A percentile compares a stretch with the other conserved stretches of the same genome.
These are phyloP conservation scores for Aspergillus sparsus DNA, from an alignment of 495 filamentous ascomycete genomes.

Conservation along the genomic window DNA sequence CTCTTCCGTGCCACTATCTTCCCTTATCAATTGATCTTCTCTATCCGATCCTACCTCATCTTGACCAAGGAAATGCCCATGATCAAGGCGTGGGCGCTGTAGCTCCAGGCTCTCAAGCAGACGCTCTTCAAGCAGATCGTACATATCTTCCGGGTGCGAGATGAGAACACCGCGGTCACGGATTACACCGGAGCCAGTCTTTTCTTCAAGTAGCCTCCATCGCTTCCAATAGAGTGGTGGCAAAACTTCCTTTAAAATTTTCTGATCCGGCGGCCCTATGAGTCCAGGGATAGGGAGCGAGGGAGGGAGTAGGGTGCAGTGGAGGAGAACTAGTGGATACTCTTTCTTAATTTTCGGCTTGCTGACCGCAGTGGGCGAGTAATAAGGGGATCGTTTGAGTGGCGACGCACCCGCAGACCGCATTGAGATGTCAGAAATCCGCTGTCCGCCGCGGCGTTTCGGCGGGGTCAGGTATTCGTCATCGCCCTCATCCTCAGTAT, in stretches of 20 bases:
- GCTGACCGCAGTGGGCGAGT: constrained; percentile 47
- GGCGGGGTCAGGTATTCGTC: constrained; percentile 42
- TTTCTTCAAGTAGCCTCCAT: constrained; percentile 75
- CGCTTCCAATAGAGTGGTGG: constrained; percentile 63
- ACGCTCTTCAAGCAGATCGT: constrained; percentile 87
- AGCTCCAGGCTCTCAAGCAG: constrained; percentile 87
- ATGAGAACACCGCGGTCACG: constrained; percentile 80
- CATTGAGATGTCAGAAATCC: constrained; percentile 32
- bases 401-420: constrained; percentile 40
- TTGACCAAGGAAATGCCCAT: constrained; percentile 65
- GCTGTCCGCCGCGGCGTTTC: constrained; percentile 33
- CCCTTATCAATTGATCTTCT: constrained; percentile 31
- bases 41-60: constrained; percentile 45
- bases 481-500: constrained; percentile 50
- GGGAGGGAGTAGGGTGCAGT: constrained; percentile 78
- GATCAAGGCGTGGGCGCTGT: constrained; percentile 68
- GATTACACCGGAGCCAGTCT: constrained; percentile 70
- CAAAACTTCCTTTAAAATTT: constrained; percentile 57
- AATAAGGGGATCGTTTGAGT: constrained; percentile 42
- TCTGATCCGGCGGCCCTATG: constrained; percentile 43
- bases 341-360: constrained; percentile 62
- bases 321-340: constrained; percentile 80
- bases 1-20: constrained; percentile 39
- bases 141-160: constrained; percentile 86
- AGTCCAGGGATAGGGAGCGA: constrained; percentile 65